Conservation (phyloP, 345 rosid genomes). For the Salix exigua region DNA sequence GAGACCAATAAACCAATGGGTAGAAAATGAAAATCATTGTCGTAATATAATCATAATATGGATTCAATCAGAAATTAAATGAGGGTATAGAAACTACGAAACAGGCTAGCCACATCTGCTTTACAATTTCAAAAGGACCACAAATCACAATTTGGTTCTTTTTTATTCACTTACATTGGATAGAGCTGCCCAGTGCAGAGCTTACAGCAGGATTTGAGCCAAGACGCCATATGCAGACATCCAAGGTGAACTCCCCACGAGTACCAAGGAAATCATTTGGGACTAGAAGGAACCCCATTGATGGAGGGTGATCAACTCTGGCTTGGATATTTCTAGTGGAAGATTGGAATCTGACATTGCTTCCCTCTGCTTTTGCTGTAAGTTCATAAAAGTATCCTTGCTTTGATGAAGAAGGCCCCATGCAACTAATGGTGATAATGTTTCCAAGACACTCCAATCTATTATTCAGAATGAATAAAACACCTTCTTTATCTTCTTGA, state of each 20-base stretch:
- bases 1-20: background rate
- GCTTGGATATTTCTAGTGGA: conserved; percentile 5
- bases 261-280: conserved; percentile 19
- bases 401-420: conserved; percentile 18
- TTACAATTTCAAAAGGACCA: background rate
- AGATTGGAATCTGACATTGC: conserved; percentile 14
- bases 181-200: background rate
- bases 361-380: conserved; percentile 2
- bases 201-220: background rate
- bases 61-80: background rate
- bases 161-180: background rate
- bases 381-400: conserved; percentile 13
- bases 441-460: conserved; percentile 9
- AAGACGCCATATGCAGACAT: conserved; percentile 13
- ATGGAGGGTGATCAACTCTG: conserved; percentile 2
- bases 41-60: background rate
- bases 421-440: conserved; percentile 20
- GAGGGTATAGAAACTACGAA: background rate
- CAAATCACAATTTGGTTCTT: background rate
- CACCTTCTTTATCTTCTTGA: conserved; percentile 15
- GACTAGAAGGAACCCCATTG: conserved; percentile 23
- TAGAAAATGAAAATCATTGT: background rate
- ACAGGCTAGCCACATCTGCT: background rate
- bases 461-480: conserved; percentile 22
- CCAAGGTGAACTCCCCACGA: conserved; percentile 6